Evolutionary conservation across 2,329 filamentous ascomycete species (phyloP).

Genomic region (Trichoderma atrobrunneum): DNA sequence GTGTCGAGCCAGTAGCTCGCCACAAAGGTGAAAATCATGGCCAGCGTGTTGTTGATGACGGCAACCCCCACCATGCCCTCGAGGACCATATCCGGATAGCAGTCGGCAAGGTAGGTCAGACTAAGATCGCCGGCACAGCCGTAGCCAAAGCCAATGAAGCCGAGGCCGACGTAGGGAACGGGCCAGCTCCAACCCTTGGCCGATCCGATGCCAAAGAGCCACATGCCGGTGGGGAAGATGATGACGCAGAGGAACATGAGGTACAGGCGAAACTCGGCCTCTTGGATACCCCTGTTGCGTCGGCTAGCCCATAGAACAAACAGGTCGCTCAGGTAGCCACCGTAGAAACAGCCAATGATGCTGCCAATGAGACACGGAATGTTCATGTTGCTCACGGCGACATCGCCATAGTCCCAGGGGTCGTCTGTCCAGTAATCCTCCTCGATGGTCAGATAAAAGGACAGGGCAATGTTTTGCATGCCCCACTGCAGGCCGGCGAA

Average conservation of each 20-base stretch:
- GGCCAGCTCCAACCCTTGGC: slow-evolving; percentile 52
- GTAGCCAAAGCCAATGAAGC: slow-evolving; percentile 58
- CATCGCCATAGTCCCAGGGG: slow-evolving; percentile 55
- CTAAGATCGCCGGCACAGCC: slow-evolving; percentile 56
- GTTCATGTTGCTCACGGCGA: slow-evolving; percentile 56
- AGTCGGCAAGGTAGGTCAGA: slow-evolving; percentile 54
- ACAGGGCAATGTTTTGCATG: slow-evolving; percentile 57
- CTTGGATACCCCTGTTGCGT: slow-evolving; percentile 51
- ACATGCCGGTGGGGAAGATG: slow-evolving; percentile 50
- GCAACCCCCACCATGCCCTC: slow-evolving; percentile 58
- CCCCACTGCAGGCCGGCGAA: slow-evolving; percentile 60
- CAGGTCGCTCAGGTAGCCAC: slow-evolving; percentile 54
- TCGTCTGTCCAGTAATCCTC: slow-evolving; percentile 53
- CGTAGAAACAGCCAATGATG: slow-evolving; percentile 54
- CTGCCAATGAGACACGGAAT: slow-evolving; percentile 54
- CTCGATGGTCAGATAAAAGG: slow-evolving; percentile 57
- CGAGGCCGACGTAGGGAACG: slow-evolving; percentile 52
- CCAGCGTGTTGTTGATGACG: slow-evolving; percentile 56
- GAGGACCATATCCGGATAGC: slow-evolving; percentile 55
- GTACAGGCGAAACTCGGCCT: slow-evolving; percentile 54
- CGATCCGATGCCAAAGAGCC: slow-evolving; percentile 53
- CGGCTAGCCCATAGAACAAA: slow-evolving; percentile 56
- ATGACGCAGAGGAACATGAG: slow-evolving; percentile 49
- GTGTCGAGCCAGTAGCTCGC: slow-evolving; percentile 49
- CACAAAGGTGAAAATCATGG: slow-evolving; percentile 53